phyloP scores from a whole-genome alignment of 139 green algal species.

The Yamagishiella unicocca region DNA sequence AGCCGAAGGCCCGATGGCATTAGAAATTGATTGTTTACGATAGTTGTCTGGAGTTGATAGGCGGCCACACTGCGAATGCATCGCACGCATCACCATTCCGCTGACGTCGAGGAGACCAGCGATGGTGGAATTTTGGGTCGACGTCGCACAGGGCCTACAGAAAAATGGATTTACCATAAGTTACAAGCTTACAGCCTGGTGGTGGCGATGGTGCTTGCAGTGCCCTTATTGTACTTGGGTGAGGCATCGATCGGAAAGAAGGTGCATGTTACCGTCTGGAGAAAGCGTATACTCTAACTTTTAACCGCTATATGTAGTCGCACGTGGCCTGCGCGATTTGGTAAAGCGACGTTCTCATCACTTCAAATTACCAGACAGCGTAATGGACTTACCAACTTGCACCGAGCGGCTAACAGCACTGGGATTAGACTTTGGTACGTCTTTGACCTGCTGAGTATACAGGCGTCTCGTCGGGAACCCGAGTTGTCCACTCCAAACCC shows the following conservation, averaged over 20 bases:
- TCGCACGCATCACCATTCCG: conserved; percentile 8
- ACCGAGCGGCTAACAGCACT: conserved; percentile 43
- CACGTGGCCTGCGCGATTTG: background rate
- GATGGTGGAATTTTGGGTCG: background rate
- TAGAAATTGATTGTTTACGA: background rate
- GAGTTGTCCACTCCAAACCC: too few relatives aligned
- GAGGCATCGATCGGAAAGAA: background rate
- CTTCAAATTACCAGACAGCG: background rate
- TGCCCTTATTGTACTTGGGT: conserved; percentile 11
- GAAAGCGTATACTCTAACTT: too few relatives aligned
- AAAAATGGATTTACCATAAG: background rate
- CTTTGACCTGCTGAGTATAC: too few relatives aligned
- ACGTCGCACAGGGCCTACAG: background rate
- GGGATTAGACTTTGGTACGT: conserved; percentile 35
- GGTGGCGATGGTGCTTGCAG: background rate
- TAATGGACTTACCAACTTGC: conserved; percentile 51
- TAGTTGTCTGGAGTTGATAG: background rate
- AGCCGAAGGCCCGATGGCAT: too few relatives aligned
- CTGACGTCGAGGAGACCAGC: background rate
- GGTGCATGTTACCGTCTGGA: too few relatives aligned
- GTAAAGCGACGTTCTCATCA: background rate
- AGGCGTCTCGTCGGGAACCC: too few relatives aligned
- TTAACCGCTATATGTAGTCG: too few relatives aligned
- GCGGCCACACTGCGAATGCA: background rate
- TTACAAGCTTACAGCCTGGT: background rate